A percentile compares a stretch with the other conserved stretches of the same genome.
These are phyloP conservation scores for Colletotrichum eremochloae DNA, from an alignment of 2,329 filamentous ascomycete species.

Conservation along the genomic window DNA sequence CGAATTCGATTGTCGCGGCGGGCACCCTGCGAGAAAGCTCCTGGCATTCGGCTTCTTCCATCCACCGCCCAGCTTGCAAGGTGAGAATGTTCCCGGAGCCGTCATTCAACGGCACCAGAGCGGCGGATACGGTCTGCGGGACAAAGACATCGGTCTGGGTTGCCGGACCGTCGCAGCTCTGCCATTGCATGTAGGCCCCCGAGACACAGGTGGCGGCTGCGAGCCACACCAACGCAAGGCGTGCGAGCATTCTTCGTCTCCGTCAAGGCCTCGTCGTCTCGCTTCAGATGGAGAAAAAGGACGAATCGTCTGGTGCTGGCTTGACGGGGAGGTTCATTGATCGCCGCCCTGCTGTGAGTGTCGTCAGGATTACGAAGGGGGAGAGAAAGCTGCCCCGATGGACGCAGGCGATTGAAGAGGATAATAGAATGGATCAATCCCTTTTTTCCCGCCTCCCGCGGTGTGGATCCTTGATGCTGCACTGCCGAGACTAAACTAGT, in stretches of 20 bases:
- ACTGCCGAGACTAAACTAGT: constrained; percentile 23
- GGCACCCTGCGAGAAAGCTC: constrained; percentile 14
- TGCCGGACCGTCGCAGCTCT: constrained; percentile 36
- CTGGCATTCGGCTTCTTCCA: constrained; percentile 33
- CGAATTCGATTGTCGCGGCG: constrained; percentile 20
- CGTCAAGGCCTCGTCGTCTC: neutral
- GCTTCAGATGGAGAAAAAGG: neutral
- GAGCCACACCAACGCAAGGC: constrained; percentile 25
- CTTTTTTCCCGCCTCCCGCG: neutral
- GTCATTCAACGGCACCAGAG: neutral
- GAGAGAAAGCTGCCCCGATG: neutral
- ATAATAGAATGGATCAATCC: constrained; percentile 1
- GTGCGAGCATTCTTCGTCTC: constrained; percentile 8
- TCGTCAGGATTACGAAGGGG: constrained; percentile 1
- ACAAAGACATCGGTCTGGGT: constrained; percentile 11
- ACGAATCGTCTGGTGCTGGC: neutral
- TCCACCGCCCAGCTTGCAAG: constrained; percentile 6
- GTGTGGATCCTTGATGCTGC: constrained; percentile 23
- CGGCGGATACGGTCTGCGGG: constrained; percentile 4
- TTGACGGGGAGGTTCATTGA: neutral
- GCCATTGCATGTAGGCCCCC: constrained; percentile 44
- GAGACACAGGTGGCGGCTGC: constrained; percentile 27
- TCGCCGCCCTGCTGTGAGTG: neutral
- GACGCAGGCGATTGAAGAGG: neutral
- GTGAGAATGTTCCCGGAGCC: constrained; percentile 17